Conservation (phyloP, 257 asterid species). For the Solanum sparsipilum region DNA sequence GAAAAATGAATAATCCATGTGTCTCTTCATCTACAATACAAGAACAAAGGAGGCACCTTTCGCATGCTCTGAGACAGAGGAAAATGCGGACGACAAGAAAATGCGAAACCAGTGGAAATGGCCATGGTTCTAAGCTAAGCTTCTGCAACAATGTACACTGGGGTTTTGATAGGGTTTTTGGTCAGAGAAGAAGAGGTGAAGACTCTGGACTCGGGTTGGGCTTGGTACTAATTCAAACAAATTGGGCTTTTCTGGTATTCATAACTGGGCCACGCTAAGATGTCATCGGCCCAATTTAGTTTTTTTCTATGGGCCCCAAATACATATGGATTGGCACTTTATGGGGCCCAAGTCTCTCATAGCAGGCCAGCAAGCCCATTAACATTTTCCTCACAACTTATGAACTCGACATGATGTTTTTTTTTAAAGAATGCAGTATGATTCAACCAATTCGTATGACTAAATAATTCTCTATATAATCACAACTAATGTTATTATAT, state of each 20-base stretch:
- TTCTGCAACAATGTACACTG: neutral
- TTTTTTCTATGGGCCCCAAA: neutral
- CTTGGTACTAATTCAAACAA: neutral
- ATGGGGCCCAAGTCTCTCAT: neutral
- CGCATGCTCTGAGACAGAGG: neutral
- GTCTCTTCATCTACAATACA: neutral
- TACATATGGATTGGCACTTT: neutral
- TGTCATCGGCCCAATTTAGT: neutral
- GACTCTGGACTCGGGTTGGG: neutral
- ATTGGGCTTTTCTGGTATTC: neutral
- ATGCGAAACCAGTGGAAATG: constrained; percentile 46
- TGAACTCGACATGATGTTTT: neutral
- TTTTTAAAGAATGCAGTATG: neutral
- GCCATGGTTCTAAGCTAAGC: constrained; percentile 24
- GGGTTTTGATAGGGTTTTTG: neutral
- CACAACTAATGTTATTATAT: neutral
- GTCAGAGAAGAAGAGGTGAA: neutral
- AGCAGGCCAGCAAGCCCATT: neutral
- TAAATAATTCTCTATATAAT: neutral
- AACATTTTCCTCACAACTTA: neutral
- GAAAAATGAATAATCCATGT: neutral
- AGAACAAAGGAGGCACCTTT: neutral
- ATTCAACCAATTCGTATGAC: neutral
- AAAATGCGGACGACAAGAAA: constrained; percentile 37
- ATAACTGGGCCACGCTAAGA: neutral